These are phyloP conservation scores for Anisodus tanguticus DNA, from an alignment of 257 asterid species.

Conservation along the genomic window DNA sequence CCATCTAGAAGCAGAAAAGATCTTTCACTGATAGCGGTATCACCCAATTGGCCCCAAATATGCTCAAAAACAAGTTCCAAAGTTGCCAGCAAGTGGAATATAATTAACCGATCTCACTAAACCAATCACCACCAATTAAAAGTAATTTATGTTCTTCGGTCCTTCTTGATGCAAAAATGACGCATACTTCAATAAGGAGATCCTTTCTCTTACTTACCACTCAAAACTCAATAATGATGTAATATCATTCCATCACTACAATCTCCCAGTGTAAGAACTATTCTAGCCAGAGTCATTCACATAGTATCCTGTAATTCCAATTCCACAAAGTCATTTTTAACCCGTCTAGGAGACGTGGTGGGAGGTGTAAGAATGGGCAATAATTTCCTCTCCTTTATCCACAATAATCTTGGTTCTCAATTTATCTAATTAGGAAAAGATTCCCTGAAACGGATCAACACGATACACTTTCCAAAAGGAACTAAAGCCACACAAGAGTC, in stretches of 20 bases:
- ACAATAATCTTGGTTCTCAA: slow-evolving; percentile 1
- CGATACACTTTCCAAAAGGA: neutral
- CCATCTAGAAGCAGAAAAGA: slow-evolving; percentile 9
- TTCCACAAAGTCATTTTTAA: neutral
- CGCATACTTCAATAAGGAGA: neutral
- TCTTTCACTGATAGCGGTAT: neutral
- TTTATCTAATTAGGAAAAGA: slow-evolving; percentile 9
- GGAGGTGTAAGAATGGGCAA: neutral
- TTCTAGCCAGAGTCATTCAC: neutral
- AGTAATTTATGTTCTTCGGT: neutral
- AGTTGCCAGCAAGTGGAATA: neutral
- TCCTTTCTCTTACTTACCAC: slow-evolving; percentile 9
- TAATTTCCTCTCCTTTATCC: slow-evolving; percentile 16
- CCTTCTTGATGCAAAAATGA: neutral
- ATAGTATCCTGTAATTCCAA: neutral
- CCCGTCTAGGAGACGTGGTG: neutral
- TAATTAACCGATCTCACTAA: neutral
- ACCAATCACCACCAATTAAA: slow-evolving; percentile 18
- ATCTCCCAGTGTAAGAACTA: neutral
- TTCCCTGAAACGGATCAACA: neutral
- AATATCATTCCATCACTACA: neutral
- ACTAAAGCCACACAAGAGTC: neutral
- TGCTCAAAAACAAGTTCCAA: slow-evolving; percentile 7
- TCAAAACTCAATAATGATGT: neutral
- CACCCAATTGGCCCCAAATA: neutral